These are phyloP conservation scores for Buxus sempervirens DNA, from an alignment of 164 flowering plant species.

Conservation along the genomic window DNA sequence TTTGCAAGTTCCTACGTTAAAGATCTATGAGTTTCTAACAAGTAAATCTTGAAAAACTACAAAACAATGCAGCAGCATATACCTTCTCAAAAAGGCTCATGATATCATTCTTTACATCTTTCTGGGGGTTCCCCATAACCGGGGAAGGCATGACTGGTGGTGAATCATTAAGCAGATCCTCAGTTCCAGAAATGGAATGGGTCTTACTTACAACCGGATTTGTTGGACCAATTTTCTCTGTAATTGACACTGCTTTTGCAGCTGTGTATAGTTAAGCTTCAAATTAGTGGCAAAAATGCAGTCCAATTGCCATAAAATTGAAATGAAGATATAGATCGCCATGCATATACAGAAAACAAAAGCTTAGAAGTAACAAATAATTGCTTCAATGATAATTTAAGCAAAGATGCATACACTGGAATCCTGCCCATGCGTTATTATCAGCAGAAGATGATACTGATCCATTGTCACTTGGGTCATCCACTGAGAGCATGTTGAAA, in stretches of 20 bases:
- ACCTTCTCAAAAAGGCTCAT: constrained; percentile 99
- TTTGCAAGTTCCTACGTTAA: neutral
- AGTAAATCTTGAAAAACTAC: neutral
- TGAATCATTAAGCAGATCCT: constrained; percentile 66
- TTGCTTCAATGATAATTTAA: neutral
- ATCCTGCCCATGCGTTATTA: constrained; percentile 86
- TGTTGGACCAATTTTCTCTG: constrained; percentile 39
- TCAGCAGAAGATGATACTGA: constrained; percentile 50
- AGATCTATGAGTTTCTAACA: neutral
- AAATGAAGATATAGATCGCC: neutral
- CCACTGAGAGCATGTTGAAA: constrained; percentile 86
- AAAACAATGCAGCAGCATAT: constrained; percentile 3
- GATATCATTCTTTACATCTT: constrained; percentile 85
- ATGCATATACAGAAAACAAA: neutral
- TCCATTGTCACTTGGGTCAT: constrained; percentile 55
- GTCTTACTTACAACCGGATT: constrained; percentile 42
- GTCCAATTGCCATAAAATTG: neutral
- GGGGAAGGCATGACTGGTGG: constrained; percentile 34
- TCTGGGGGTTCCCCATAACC: constrained; percentile 46
- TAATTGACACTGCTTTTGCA: constrained; percentile 52
- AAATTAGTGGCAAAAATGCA: constrained; percentile 9
- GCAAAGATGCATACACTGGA: constrained; percentile 59
- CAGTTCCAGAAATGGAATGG: constrained; percentile 53
- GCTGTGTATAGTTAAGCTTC: constrained; percentile 40
- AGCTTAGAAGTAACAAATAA: neutral